Evolutionary conservation across 2,329 filamentous ascomycete species (phyloP).

Genomic region (Cyclaneusma minus): DNA sequence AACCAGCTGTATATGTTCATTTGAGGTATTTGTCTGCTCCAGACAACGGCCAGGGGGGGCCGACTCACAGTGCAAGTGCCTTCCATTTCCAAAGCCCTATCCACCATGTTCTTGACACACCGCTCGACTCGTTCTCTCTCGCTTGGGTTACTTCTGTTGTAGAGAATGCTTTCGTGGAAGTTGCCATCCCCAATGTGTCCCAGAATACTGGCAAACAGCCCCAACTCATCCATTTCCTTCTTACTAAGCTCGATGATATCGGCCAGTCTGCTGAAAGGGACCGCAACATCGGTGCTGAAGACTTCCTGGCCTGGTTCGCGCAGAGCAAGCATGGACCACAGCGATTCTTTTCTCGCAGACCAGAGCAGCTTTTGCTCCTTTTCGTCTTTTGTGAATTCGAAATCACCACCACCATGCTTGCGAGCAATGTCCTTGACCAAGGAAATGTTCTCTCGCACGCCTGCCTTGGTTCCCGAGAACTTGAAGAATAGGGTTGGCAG

Average conservation of each 20-base stretch:
- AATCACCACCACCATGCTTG: slow-evolving; percentile 44
- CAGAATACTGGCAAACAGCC: slow-evolving; percentile 73
- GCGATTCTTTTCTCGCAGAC: slow-evolving; percentile 66
- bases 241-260: slow-evolving; percentile 73
- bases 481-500: slow-evolving; percentile 72
- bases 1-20: slow-evolving; percentile 1
- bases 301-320: slow-evolving; percentile 52
- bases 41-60: not conserved
- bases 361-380: slow-evolving; percentile 62
- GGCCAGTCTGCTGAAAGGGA: slow-evolving; percentile 60
- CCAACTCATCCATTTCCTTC: slow-evolving; percentile 74
- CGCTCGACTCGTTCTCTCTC: slow-evolving; percentile 52
- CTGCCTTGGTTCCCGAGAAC: slow-evolving; percentile 63
- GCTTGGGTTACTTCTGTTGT: slow-evolving; percentile 19
- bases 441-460: slow-evolving; percentile 64
- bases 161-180: slow-evolving; percentile 88
- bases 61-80: slow-evolving; percentile 89
- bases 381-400: slow-evolving; percentile 61
- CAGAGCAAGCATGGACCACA: slow-evolving; percentile 72
- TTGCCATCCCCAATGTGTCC: slow-evolving; percentile 91
- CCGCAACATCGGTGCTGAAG: slow-evolving; percentile 75
- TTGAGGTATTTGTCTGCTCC: not conserved
- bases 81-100: slow-evolving; percentile 84
- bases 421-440: slow-evolving; percentile 54
- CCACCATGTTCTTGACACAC: slow-evolving; percentile 81